phyloP scores from a whole-genome alignment of 2,329 filamentous ascomycete species.

The Clonostachys chloroleuca region DNA sequence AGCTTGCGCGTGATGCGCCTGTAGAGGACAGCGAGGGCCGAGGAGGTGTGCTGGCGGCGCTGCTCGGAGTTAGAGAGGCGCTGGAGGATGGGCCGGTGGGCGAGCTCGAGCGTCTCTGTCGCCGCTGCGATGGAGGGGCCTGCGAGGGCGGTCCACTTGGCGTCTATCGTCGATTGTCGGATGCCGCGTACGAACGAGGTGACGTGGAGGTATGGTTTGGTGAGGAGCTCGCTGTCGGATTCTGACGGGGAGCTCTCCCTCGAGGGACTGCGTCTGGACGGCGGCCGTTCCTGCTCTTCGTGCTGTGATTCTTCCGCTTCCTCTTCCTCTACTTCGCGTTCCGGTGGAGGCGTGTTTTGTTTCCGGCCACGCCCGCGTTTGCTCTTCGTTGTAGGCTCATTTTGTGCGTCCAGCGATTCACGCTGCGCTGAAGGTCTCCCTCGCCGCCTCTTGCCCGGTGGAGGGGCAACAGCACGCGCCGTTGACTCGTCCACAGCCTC shows the following conservation, averaged over 20 bases:
- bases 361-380: not conserved
- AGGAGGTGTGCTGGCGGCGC: conserved; percentile 47
- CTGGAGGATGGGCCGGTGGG: conserved; percentile 58
- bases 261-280: not conserved
- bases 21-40: conserved; percentile 50
- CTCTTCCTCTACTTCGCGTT: conserved; percentile 1
- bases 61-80: conserved; percentile 44
- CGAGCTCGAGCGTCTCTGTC: conserved; percentile 49
- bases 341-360: not conserved
- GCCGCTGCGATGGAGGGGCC: conserved; percentile 49
- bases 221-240: conserved; percentile 7
- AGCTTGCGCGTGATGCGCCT: conserved; percentile 55
- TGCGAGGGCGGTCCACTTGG: conserved; percentile 62
- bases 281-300: conserved; percentile 5
- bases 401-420: not conserved
- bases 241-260: conserved; percentile 9
- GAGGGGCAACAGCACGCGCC: too few species aligned
- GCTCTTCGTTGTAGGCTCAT: not conserved
- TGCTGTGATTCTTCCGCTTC: conserved; percentile 5
- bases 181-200: conserved; percentile 46
- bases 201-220: conserved; percentile 43
- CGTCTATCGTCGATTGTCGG: conserved; percentile 59
- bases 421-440: too few species aligned
- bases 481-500: too few species aligned
- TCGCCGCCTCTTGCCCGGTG: too few species aligned